Percentiles rank a stretch among this genome's conserved stretches.
Conservation (phyloP, 805 yeast species). For the Sugiyamaella americana region DNA sequence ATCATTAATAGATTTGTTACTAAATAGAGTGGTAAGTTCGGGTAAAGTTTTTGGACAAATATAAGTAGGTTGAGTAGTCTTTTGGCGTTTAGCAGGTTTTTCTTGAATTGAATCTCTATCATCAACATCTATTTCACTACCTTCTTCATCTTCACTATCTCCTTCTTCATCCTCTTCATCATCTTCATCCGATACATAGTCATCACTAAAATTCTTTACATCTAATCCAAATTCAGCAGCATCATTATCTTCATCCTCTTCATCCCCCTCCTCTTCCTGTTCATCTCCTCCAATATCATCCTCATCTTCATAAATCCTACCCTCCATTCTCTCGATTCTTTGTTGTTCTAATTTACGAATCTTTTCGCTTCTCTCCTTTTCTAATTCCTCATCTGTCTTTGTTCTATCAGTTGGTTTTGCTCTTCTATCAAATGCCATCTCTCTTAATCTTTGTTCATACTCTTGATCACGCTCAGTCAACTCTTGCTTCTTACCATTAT, state of each 20-base stretch:
- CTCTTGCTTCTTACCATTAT: slow-evolving; percentile 4
- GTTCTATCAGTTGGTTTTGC: slow-evolving; percentile 39
- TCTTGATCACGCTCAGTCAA: slow-evolving; percentile 23
- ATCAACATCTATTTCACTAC: slow-evolving; percentile 20
- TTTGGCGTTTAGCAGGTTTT: slow-evolving; percentile 5
- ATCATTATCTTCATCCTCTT: slow-evolving; percentile 34
- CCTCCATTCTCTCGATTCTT: slow-evolving; percentile 35
- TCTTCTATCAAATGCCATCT: slow-evolving; percentile 36
- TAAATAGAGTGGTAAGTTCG: slow-evolving; percentile 5
- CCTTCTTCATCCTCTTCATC: slow-evolving; percentile 35
- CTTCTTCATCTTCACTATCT: slow-evolving; percentile 17
- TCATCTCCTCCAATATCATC: slow-evolving; percentile 18
- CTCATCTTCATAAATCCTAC: slow-evolving; percentile 22
- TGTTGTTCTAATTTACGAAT: slow-evolving; percentile 31
- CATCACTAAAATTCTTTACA: slow-evolving; percentile 6
- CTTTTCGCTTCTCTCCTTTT: slow-evolving; percentile 30
- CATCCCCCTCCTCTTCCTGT: slow-evolving; percentile 24
- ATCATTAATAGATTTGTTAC: neutral
- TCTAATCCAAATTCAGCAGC: slow-evolving; percentile 35
- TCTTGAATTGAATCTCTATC: slow-evolving; percentile 18
- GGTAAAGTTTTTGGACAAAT: slow-evolving; percentile 10
- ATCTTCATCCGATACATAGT: slow-evolving; percentile 19
- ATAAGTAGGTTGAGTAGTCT: neutral
- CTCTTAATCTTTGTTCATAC: slow-evolving; percentile 34
- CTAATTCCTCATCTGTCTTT: slow-evolving; percentile 38